Evolutionary conservation across 164 flowering plant species (phyloP).

Genomic region (Aristolochia californica): DNA sequence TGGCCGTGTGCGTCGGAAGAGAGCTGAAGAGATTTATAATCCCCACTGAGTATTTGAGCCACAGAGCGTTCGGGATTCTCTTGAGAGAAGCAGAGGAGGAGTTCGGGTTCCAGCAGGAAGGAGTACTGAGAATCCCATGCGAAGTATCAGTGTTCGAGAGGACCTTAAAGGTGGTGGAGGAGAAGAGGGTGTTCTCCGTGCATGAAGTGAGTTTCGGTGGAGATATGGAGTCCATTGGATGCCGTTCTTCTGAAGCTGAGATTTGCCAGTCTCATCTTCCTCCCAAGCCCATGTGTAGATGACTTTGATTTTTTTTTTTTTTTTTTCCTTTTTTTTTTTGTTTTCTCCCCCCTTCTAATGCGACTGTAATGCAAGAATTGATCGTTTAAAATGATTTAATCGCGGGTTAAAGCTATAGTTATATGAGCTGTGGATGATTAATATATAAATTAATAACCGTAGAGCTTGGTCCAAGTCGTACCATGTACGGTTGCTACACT

Average conservation of each 20-base stretch:
- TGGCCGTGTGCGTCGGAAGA: conserved; percentile 74
- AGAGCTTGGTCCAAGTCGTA: too few species aligned
- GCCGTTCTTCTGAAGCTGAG: conserved; percentile 31
- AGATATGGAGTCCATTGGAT: conserved; percentile 22
- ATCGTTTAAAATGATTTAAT: too few species aligned
- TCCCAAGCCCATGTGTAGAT: conserved; percentile 49
- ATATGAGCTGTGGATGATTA: too few species aligned
- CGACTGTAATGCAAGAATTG: too few species aligned
- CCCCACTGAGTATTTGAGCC: conserved; percentile 62
- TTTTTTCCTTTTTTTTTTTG: neutral
- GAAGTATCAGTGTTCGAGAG: conserved; percentile 52
- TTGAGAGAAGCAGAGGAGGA: conserved; percentile 81
- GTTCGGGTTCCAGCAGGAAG: conserved; percentile 79
- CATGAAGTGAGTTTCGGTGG: conserved; percentile 20
- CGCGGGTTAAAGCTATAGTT: too few species aligned
- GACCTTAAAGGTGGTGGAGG: conserved; percentile 50
- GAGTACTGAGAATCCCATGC: conserved; percentile 71
- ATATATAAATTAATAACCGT: too few species aligned
- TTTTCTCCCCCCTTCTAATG: neutral
- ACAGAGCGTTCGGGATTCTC: conserved; percentile 46
- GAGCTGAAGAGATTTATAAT: conserved; percentile 59
- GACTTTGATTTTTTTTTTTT: conserved; percentile 7
- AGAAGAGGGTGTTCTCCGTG: conserved; percentile 29
- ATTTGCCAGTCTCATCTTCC: conserved; percentile 23
- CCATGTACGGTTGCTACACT: too few species aligned